phyloP scores from a whole-genome alignment of 306 rosid genomes.

The Rosa chinensis region DNA sequence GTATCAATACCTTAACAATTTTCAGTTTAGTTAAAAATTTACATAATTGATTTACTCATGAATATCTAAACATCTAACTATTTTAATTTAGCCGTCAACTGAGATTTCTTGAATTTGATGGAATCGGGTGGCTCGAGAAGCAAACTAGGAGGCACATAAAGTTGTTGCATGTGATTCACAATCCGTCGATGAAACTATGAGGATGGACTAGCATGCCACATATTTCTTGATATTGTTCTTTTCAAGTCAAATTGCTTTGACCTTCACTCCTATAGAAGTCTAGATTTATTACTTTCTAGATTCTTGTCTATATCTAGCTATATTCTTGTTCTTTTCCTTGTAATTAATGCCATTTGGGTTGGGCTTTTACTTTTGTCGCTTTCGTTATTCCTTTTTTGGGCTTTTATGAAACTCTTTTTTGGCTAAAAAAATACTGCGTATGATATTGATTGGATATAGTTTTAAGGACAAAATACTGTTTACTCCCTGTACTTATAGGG shows the following conservation, averaged over 20 bases:
- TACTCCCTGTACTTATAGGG: too few species aligned
- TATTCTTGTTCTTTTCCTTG: background rate
- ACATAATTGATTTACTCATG: too few species aligned
- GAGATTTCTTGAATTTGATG: background rate
- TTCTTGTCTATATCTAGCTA: background rate
- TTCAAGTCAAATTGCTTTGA: background rate
- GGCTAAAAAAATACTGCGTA: too few species aligned
- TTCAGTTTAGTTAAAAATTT: too few species aligned
- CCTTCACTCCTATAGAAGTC: background rate
- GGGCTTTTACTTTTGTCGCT: background rate
- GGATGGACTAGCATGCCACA: background rate
- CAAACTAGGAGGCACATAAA: background rate
- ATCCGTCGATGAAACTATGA: background rate
- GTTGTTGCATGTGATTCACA: background rate
- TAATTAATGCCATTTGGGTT: background rate
- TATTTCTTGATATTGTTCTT: background rate
- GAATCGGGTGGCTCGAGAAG: background rate
- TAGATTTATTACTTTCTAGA: background rate
- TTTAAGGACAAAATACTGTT: too few species aligned
- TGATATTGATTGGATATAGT: too few species aligned
- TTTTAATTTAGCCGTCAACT: too few species aligned
- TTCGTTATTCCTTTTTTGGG: too few species aligned
- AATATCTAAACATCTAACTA: too few species aligned
- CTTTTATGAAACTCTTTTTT: too few species aligned
- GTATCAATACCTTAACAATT: too few species aligned